Evolutionary conservation across 805 yeast genomes (phyloP).

Genomic region (Barnettozyma vustinii): DNA sequence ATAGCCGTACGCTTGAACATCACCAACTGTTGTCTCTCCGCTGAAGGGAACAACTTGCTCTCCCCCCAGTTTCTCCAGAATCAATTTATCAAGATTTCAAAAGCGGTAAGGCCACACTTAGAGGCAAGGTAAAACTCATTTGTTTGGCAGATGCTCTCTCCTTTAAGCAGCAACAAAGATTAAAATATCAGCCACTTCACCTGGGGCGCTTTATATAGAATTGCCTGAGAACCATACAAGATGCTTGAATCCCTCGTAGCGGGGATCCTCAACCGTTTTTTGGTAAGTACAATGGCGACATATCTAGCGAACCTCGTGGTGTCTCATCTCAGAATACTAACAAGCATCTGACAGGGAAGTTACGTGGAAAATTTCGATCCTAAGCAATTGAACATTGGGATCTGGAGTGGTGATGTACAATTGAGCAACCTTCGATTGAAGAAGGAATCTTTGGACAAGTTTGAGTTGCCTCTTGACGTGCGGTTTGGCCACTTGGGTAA

Average conservation of each 20-base stretch:
- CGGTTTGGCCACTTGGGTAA: conserved; percentile 87
- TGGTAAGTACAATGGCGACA: conserved; percentile 26
- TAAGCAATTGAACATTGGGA: conserved; percentile 89
- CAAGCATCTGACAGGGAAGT: conserved; percentile 36
- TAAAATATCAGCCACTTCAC: not conserved
- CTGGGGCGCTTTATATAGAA: not conserved
- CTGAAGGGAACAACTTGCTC: no score
- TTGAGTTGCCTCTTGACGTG: conserved; percentile 82
- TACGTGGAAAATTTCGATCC: conserved; percentile 96
- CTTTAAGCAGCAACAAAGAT: not conserved
- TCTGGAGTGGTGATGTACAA: conserved; percentile 96
- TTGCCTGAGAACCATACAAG: not conserved
- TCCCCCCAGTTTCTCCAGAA: not conserved
- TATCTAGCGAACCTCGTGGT: not conserved
- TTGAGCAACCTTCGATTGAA: conserved; percentile 70
- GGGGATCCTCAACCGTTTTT: conserved; percentile 50
- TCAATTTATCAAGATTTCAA: no score
- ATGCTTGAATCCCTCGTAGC: conserved; percentile 70
- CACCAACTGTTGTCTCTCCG: not conserved
- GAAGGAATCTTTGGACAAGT: conserved; percentile 82
- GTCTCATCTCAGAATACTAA: conserved; percentile 1
- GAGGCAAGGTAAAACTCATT: not conserved
- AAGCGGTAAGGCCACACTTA: not conserved
- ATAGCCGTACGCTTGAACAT: conserved; percentile 15
- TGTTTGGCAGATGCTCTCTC: not conserved